Percentiles rank a stretch among this genome's conserved stretches.
Evolutionary conservation across 306 rosid genomes (phyloP).

Genomic region (Prunus fruticosa): DNA sequence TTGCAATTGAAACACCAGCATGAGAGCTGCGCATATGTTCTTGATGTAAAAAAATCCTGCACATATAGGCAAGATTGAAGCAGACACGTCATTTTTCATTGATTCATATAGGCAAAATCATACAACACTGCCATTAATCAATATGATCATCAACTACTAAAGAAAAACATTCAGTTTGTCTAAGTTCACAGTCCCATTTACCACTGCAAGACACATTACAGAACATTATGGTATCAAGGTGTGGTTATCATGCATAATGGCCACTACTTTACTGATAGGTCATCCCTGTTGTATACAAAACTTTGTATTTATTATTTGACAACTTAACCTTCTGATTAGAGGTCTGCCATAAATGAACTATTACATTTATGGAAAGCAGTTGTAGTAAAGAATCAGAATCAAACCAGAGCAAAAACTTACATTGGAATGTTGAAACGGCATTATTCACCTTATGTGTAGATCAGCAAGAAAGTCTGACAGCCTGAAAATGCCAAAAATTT

Average conservation of each 20-base stretch:
- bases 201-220: not conserved
- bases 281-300: not conserved
- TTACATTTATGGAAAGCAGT: not conserved
- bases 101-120: not conserved
- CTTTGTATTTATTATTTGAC: not conserved
- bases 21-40: not conserved
- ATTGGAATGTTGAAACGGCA: conserved; percentile 15
- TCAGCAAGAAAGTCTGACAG: conserved; percentile 79
- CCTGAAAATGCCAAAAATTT: conserved; percentile 50
- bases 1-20: conserved; percentile 8
- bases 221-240: not conserved
- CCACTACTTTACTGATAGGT: not conserved
- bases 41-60: conserved; percentile 1
- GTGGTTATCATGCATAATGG: not conserved
- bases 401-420: conserved; percentile 38
- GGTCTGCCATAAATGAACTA: not conserved
- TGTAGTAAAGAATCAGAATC: not conserved
- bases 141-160: not conserved
- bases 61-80: not conserved
- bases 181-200: not conserved
- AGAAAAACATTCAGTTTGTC: not conserved
- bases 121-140: not conserved
- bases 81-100: not conserved
- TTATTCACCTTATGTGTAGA: conserved; percentile 69
- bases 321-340: not conserved